Base-by-base conservation (phyloP, 2,329 filamentous ascomycete species). In the Thyridium curvatum region DNA sequence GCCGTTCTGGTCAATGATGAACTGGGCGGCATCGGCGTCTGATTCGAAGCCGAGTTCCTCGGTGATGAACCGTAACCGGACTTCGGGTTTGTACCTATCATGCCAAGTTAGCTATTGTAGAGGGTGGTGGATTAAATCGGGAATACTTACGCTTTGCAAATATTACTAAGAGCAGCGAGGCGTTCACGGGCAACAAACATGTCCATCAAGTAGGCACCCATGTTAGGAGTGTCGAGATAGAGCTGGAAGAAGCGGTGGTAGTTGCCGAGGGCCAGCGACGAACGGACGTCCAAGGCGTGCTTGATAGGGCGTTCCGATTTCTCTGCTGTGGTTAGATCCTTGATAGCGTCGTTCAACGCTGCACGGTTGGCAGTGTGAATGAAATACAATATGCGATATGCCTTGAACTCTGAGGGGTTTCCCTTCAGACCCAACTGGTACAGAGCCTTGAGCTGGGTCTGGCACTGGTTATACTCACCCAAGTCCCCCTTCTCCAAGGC, bases 391-490 rank as follows among this genome's bases (percentile, higher is more conserved):
- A 98, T 96, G 78, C 93, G 91, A 74, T 98, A 98, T 48, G 91
- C 93, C 78, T 93, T 93, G 69, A 98, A 98, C 66, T 98, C 93
- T 68, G 86, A 82, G 58, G 86, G 81, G 64, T 90, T 89, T 55
- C 91, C 93, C 58, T 87, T 87, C 60, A 95, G 71, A 51, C 86
- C 85, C 68, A 87, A 79, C 62, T 79, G 79, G 67, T 98, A 97
- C 55, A 98, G 72, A 49, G 85, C 88, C 64, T 88, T 87, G 59
- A 98, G 74, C 70, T 98, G 93, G 56, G 93, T 97, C 72, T 98
- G 93, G 67, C 93, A 98, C 77, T 98, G 93, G 72, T 98, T 98
- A 93, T 98, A 98, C 93, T 98, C 93, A 98, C 93, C 91, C 72
- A 97, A 79, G 73, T 98, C 93, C 68, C 86, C 89, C 77, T 94